Evolutionary conservation across 805 yeast species (phyloP), one percentile per base, ranked within the genome.

Genomic region (Millerozyma miso): DNA sequence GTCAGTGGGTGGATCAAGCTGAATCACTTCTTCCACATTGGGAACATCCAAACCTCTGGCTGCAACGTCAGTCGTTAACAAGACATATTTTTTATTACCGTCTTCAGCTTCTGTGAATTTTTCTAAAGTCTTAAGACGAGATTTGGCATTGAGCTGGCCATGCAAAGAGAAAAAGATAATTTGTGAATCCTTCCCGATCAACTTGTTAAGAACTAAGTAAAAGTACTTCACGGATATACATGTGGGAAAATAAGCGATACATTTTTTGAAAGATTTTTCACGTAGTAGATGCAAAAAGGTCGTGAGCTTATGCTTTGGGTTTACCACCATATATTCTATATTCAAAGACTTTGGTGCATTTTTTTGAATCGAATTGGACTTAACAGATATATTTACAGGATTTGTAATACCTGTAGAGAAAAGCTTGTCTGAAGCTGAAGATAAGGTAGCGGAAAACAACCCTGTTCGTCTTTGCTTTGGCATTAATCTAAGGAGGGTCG

Each of bases 41-140:
- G 96, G 95, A 20, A 93, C 83, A 67, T 93, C 99, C 17, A 93
- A 78, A 35, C 99, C 99, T 58, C 99, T 76, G 0, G 98, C 97
- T 0, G 99, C 97, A n/a, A 93, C 97, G 71, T 93, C 99, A 0
- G 99, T 93, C 1, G 99, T 89, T 63, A 93, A 68, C 18, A 93
- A 63, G 0, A 91, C 78, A 7, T 82, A 71, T 49, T 80, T 82
- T 2, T 64, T 62, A 5, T 58, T 55, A 33, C 40, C 37, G 1
- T 59, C 47, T 37, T 68, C 74, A 3, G 75, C 71, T 1, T 73
- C 73, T 0, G 81, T 59, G 57, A 91, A 93, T 29, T 62, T 66
- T 8, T 72, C 71, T 35, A 91, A 65, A 0, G 96, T 86, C 57
- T 79, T 85, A 40, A 84, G 63, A 50, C 99, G 75, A 13, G 96